phyloP scores from a whole-genome alignment of 495 filamentous ascomycete genomes.

The Xylaria sp. region DNA sequence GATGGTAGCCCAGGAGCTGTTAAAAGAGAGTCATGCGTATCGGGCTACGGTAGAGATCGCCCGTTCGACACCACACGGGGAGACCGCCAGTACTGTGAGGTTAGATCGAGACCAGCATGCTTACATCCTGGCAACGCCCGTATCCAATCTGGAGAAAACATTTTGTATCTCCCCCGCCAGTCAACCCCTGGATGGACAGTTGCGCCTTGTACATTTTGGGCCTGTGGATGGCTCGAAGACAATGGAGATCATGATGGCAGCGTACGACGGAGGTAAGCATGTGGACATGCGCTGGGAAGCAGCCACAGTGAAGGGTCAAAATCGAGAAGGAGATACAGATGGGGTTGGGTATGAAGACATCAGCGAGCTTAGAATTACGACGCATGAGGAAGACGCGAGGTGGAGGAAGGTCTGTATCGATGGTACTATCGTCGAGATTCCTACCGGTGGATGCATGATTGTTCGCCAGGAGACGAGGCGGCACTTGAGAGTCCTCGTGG shows the following conservation, averaged over 20 bases:
- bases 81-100: constrained; percentile 36
- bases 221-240: constrained; percentile 64
- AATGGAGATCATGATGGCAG: constrained; percentile 77
- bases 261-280: constrained; percentile 78
- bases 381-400: constrained; percentile 66
- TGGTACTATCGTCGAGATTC: constrained; percentile 79
- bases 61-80: background rate
- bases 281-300: constrained; percentile 52
- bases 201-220: constrained; percentile 79
- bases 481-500: constrained; percentile 47
- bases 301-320: constrained; percentile 35
- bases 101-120: constrained; percentile 44
- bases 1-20: constrained; percentile 78
- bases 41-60: constrained; percentile 59
- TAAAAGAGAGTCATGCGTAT: constrained; percentile 73
- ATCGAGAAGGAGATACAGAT: constrained; percentile 32
- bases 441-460: constrained; percentile 73
- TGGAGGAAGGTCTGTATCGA: constrained; percentile 91
- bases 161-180: constrained; percentile 80
- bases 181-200: constrained; percentile 66
- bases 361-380: constrained; percentile 67
- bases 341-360: constrained; percentile 71
- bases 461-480: constrained; percentile 48
- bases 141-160: constrained; percentile 78
- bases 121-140: constrained; percentile 77